phyloP scores from a whole-genome alignment of 148 eudicot genomes.

The Rhododendron ovatum region DNA sequence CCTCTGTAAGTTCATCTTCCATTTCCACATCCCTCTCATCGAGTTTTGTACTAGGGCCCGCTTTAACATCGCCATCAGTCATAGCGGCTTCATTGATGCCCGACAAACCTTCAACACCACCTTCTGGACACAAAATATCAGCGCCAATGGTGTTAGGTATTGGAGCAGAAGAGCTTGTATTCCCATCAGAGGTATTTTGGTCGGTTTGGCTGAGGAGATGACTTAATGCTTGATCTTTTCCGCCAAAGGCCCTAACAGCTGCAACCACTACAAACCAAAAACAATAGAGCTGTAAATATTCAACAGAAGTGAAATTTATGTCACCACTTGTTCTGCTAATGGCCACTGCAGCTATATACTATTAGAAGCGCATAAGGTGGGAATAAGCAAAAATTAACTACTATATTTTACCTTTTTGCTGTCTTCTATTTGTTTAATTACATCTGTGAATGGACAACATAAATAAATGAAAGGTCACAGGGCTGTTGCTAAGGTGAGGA shows the following conservation, averaged over 20 bases:
- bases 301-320: neutral
- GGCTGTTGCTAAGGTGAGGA: neutral
- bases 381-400: neutral
- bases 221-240: slow-evolving; percentile 41
- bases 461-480: neutral
- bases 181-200: slow-evolving; percentile 7
- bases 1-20: slow-evolving; percentile 63
- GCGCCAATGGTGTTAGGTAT: neutral
- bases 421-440: neutral
- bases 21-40: slow-evolving; percentile 69
- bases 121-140: neutral
- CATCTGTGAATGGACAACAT: neutral
- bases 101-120: slow-evolving; percentile 19
- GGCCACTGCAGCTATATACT: neutral
- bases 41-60: slow-evolving; percentile 14
- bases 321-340: neutral
- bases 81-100: neutral
- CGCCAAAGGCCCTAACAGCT: slow-evolving; percentile 42
- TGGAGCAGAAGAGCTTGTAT: slow-evolving; percentile 9
- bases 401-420: neutral
- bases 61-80: slow-evolving; percentile 20
- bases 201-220: slow-evolving; percentile 31
- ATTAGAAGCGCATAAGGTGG: neutral
- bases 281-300: neutral
- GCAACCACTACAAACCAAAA: slow-evolving; percentile 33